These are phyloP conservation scores for Pythium aristosporum DNA, from an alignment of 352 stramenopile genomes.

Conservation along the genomic window DNA sequence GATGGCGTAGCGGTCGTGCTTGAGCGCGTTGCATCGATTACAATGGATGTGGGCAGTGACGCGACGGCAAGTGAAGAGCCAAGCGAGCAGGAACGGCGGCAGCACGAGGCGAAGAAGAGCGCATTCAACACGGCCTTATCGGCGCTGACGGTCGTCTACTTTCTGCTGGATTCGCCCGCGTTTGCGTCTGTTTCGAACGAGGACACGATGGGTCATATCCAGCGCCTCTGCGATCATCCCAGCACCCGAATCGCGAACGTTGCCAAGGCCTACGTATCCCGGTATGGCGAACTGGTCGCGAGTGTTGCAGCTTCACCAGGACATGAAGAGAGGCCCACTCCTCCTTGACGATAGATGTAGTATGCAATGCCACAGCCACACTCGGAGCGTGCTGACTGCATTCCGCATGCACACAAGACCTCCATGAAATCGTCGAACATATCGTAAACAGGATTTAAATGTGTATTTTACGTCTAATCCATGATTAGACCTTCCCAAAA, in stretches of 20 bases:
- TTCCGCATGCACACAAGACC: background rate
- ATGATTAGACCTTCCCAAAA: background rate
- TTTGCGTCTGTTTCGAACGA: conserved; percentile 43
- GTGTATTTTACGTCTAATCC: conserved; percentile 1
- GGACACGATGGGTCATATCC: conserved; percentile 35
- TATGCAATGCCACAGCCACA: too few relatives aligned
- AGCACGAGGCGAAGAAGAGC: conserved; percentile 2
- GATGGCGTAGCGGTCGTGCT: conserved; percentile 47
- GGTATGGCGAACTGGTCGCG: conserved; percentile 47
- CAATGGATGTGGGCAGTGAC: conserved; percentile 5
- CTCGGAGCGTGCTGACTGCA: too few relatives aligned
- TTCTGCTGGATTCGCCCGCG: conserved; percentile 59
- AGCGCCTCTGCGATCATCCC: conserved; percentile 30
- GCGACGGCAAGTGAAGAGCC: background rate
- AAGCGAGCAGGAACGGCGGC: background rate
- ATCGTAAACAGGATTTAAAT: conserved; percentile 1
- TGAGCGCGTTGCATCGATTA: conserved; percentile 39
- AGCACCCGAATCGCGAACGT: conserved; percentile 55
- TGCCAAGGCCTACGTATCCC: conserved; percentile 37
- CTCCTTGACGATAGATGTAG: background rate
- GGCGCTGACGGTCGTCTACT: conserved; percentile 59
- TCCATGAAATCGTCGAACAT: background rate
- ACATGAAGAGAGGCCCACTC: background rate
- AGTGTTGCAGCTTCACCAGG: background rate
- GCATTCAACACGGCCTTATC: conserved; percentile 49